Base-by-base conservation (phyloP, 2,329 filamentous ascomycete species). In the Aureobasidium sp. region DNA sequence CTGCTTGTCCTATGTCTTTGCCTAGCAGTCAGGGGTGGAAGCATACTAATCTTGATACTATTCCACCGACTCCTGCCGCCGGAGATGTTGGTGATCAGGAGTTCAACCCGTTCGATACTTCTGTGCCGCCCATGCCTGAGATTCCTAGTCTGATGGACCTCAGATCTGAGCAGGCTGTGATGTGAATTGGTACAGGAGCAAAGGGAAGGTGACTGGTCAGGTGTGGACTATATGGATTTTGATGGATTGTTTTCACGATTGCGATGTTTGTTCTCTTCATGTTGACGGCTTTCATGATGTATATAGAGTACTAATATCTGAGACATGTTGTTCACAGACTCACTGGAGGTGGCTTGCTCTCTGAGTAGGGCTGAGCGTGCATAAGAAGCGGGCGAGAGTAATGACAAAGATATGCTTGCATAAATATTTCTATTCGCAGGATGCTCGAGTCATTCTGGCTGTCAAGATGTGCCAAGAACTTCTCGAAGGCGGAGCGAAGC, bases 41-140 rank as follows among this genome's bases (percentile, higher is more conserved):
- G 36, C 47, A 61, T 9, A 74, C 74, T 2, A 67, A 71, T 37
- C 64, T 78, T 51, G 69, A 69, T 10, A 72, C 73, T 0, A 77
- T 78, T 34, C 75, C 75, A n/a, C 75, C 73, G 3, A 79, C 75
- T 6, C 75, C 76, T n/a, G 72, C 47, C 7, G 37, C 68, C 24
- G 57, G 47, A 5, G 47, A 43, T 43, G 59, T 61, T 9, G 65
- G 69, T 5, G 71, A 71, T 9, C 70, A 72, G 12, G 64, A 66
- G 8, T 65, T 71, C 26, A 74, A 74, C 64, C 75, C 75, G 0
- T 78, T 78, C 63, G 75, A 76, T 36, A 70, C 55, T 9, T 66
- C 63, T 48, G 62, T 66, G 34, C 66, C 66, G 36, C 61, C 66
- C 3, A 63, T 69, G 32, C 70, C 70, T 1, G 63, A 47, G 20